A percentile compares a stretch with the other conserved stretches of the same genome.
These are phyloP conservation scores for Flaveria robusta DNA, from an alignment of 129 eudicot species.

Conservation along the genomic window DNA sequence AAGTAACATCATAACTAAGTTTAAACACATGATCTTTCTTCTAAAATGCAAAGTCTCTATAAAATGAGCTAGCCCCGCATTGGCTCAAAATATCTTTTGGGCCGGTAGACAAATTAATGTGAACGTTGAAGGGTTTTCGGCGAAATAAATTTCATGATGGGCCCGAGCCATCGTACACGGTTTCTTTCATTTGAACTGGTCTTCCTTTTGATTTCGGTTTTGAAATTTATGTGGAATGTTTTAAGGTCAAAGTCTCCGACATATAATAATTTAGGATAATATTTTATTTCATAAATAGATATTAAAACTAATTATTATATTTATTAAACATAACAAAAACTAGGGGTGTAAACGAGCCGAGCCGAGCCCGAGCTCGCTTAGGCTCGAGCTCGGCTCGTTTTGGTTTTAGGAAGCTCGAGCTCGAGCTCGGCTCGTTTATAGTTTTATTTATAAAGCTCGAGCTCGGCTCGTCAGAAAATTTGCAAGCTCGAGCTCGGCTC, in stretches of 20 bases:
- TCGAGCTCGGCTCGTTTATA: no score
- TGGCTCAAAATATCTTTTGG: not conserved
- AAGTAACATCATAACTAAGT: no score
- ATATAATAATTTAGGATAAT: not conserved
- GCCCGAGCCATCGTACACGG: not conserved
- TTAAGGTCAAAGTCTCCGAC: not conserved
- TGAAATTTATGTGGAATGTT: not conserved
- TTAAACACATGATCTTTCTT: no score
- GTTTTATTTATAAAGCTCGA: no score
- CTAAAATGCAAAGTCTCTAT: no score
- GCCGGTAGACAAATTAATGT: not conserved
- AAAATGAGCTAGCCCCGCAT: no score
- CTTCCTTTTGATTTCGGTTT: not conserved
- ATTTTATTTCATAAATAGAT: not conserved
- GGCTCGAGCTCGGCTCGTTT: no score
- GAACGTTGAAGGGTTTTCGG: not conserved
- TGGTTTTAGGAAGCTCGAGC: no score
- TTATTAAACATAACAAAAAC: not conserved
- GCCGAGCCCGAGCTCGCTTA: no score
- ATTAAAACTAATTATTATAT: not conserved
- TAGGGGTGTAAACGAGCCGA: no score
- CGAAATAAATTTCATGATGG: not conserved
- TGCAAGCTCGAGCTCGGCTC: no score
- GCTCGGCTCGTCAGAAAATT: no score
- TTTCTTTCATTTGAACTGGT: slow-evolving; percentile 8